Evolutionary conservation across 208 protist genomes (phyloP).

Genomic region (Leptomonas seymouri): DNA sequence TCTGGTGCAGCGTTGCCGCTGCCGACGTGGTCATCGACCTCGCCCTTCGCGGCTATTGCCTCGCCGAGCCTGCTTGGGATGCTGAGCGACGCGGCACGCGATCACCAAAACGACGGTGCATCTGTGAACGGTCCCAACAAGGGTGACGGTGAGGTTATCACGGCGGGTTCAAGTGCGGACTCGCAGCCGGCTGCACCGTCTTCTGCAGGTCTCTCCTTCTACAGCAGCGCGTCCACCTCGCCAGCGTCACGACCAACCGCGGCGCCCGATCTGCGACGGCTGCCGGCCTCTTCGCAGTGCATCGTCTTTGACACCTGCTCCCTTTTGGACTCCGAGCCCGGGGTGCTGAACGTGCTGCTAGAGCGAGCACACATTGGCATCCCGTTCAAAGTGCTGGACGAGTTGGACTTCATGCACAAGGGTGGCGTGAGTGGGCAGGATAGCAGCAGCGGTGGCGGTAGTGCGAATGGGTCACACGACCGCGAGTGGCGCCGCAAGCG

Average conservation of each 20-base stretch:
- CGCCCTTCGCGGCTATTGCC: slow-evolving; percentile 25
- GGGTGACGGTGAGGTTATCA: neutral
- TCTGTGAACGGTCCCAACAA: neutral
- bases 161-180: neutral
- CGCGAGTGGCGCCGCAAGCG: slow-evolving; percentile 36
- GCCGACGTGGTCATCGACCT: slow-evolving; percentile 26
- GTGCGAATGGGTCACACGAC: slow-evolving; percentile 3
- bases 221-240: neutral
- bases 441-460: slow-evolving; percentile 9
- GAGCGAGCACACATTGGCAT: slow-evolving; percentile 64
- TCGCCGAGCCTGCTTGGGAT: slow-evolving; percentile 15
- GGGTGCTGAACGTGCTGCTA: slow-evolving; percentile 53
- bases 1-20: neutral
- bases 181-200: neutral
- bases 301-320: slow-evolving; percentile 84
- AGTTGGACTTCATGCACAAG: slow-evolving; percentile 76
- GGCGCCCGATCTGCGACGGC: neutral
- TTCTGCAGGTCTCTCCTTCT: neutral
- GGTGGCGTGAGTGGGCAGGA: slow-evolving; percentile 1
- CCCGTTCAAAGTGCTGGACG: slow-evolving; percentile 72
- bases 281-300: slow-evolving; percentile 16
- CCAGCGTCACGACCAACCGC: neutral
- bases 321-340: slow-evolving; percentile 52
- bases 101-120: neutral
- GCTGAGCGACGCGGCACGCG: slow-evolving; percentile 10